Evolutionary conservation across 352 stramenopile species (phyloP).

Genomic region (Thraustotheca clavata): DNA sequence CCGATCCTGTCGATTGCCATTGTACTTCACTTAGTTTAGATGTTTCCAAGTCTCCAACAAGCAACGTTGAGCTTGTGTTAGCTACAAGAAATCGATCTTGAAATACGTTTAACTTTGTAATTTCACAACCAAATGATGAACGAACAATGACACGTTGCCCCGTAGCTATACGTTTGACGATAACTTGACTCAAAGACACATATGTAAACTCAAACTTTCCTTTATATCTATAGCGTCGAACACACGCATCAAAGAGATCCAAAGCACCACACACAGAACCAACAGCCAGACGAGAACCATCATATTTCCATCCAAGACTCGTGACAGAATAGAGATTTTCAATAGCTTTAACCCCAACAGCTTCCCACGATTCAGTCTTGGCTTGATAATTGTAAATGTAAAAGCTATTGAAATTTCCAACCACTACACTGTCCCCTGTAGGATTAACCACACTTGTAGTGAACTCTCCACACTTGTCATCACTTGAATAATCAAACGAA

Average conservation of each 20-base stretch:
- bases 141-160: constrained; percentile 82
- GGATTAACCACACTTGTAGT: constrained; percentile 80
- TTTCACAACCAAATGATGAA: constrained; percentile 87
- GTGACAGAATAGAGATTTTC: constrained; percentile 92
- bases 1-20: constrained; percentile 76
- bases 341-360: constrained; percentile 70
- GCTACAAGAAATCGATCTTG: constrained; percentile 87
- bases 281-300: constrained; percentile 84
- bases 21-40: constrained; percentile 88
- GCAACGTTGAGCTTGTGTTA: constrained; percentile 87
- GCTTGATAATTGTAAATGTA: constrained; percentile 85
- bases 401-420: constrained; percentile 92
- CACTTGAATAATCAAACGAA: constrained; percentile 86
- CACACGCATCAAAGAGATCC: constrained; percentile 90
- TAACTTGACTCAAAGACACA: constrained; percentile 89
- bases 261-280: constrained; percentile 87
- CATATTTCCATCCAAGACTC: constrained; percentile 85
- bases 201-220: constrained; percentile 95
- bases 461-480: constrained; percentile 78
- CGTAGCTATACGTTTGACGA: constrained; percentile 87
- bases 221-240: constrained; percentile 89
- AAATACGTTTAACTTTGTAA: constrained; percentile 94
- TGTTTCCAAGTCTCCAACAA: constrained; percentile 88
- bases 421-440: constrained; percentile 85
- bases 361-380: constrained; percentile 81